These are phyloP conservation scores for Malassezia globosa DNA, from an alignment of 1,284 basidiomycete species.

Conservation along the genomic window DNA sequence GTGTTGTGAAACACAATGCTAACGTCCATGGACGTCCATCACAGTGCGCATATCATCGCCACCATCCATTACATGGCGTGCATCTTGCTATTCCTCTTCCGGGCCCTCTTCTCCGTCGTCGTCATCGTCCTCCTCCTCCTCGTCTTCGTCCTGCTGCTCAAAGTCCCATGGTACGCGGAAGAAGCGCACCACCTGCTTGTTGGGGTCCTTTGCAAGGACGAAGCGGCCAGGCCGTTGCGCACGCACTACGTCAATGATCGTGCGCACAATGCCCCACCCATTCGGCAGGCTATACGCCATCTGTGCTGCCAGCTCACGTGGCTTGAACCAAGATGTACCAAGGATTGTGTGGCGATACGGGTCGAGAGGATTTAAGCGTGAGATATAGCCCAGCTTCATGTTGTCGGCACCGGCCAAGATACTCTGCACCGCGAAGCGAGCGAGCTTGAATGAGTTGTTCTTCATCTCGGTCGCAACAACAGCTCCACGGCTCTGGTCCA, in stretches of 20 bases:
- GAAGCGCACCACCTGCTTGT: conserved; percentile 69
- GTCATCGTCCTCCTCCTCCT: conserved; percentile 52
- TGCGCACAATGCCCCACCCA: conserved; percentile 87
- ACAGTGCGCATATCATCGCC: background rate
- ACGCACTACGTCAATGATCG: conserved; percentile 39
- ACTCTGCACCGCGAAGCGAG: conserved; percentile 93
- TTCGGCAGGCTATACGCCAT: conserved; percentile 90
- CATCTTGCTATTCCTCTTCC: conserved; percentile 18
- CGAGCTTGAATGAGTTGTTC: conserved; percentile 97
- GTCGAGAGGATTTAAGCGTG: conserved; percentile 83
- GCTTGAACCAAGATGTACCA: conserved; percentile 87
- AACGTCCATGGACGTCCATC: background rate
- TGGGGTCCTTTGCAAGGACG: conserved; percentile 46
- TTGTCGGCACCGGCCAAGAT: conserved; percentile 87
- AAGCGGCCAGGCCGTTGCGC: conserved; percentile 36
- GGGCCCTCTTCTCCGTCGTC: conserved; percentile 52
- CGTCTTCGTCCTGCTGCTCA: conserved; percentile 52
- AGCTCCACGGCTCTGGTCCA: conserved; percentile 91
- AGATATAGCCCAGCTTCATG: conserved; percentile 95
- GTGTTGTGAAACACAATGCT: background rate
- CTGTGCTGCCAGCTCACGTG: conserved; percentile 83
- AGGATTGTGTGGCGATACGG: conserved; percentile 89
- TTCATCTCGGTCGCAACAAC: conserved; percentile 99
- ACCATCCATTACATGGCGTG: background rate
- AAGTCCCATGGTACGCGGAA: conserved; percentile 80